phyloP scores from a whole-genome alignment of 768 basidiomycete species.

The Naganishia friedmannii region DNA sequence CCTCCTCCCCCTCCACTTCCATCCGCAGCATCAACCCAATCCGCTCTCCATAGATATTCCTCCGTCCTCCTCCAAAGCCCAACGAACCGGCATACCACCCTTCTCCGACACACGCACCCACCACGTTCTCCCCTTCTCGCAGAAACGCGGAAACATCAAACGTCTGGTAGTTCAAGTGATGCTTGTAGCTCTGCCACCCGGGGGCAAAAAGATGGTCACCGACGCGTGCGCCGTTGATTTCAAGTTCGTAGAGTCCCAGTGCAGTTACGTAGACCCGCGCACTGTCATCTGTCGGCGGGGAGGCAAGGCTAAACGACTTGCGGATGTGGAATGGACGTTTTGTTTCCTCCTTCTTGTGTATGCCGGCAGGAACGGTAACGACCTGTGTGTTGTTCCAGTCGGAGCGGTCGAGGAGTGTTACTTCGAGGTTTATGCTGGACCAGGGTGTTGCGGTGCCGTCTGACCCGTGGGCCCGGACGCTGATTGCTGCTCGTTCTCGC shows the following conservation, averaged over 20 bases:
- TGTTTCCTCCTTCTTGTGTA: background rate
- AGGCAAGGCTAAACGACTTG: conserved; percentile 33
- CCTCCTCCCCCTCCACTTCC: conserved; percentile 3
- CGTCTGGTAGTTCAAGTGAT: conserved; percentile 42
- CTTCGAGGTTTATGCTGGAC: conserved; percentile 34
- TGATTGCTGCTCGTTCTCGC: conserved; percentile 34
- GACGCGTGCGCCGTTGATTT: conserved; percentile 42
- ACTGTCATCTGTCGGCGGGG: background rate
- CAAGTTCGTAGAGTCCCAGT: conserved; percentile 40
- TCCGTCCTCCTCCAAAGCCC: conserved; percentile 25
- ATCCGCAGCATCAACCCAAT: conserved; percentile 22
- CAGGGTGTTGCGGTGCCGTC: conserved; percentile 34
- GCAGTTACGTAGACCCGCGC: conserved; percentile 47
- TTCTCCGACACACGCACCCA: conserved; percentile 34
- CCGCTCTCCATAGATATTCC: conserved; percentile 25
- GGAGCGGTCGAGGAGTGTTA: conserved; percentile 31
- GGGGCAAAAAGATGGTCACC: conserved; percentile 43
- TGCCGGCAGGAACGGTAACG: background rate
- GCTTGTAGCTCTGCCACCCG: conserved; percentile 45
- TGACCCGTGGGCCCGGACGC: conserved; percentile 31
- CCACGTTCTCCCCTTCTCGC: conserved; percentile 35
- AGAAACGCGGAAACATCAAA: conserved; percentile 38
- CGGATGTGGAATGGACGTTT: conserved; percentile 39
- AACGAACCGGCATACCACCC: conserved; percentile 35
- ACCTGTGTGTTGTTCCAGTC: conserved; percentile 37